Conservation (phyloP, 805 yeast species). For the Cyberlindnera japonica region DNA sequence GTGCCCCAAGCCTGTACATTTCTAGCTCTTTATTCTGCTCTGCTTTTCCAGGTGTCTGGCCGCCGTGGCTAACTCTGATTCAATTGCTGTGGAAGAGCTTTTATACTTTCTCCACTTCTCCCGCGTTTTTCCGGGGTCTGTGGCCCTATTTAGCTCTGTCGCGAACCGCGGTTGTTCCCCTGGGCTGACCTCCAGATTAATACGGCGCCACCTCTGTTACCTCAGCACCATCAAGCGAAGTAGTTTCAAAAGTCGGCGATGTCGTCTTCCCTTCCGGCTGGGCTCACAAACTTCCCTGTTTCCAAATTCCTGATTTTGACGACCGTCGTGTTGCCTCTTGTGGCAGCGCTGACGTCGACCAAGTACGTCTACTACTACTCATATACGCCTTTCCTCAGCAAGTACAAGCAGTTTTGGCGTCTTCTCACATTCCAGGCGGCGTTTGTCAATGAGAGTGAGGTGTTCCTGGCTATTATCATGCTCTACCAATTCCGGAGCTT, state of each 20-base stretch:
- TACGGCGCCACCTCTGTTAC: no score
- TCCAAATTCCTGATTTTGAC: constrained; percentile 26
- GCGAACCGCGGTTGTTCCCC: no score
- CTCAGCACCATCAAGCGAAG: neutral
- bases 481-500: constrained; percentile 36
- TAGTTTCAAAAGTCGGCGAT: neutral
- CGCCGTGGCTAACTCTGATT: no score
- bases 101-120: neutral
- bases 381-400: constrained; percentile 32
- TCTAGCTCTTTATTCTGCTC: neutral
- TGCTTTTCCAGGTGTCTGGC: no score
- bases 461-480: constrained; percentile 32
- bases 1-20: constrained; percentile 29
- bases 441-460: constrained; percentile 32
- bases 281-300: constrained; percentile 35
- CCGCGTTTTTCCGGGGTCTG: neutral
- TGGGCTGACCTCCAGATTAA: no score
- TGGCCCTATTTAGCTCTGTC: no score
- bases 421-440: constrained; percentile 25
- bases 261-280: constrained; percentile 35
- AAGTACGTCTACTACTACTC: constrained; percentile 33
- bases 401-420: constrained; percentile 31
- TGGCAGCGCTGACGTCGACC: constrained; percentile 33
- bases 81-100: no score
- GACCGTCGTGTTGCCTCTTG: constrained; percentile 29